Base-by-base conservation (phyloP, 192 early-diverging fungal species). In the Mortierella alpina region DNA sequence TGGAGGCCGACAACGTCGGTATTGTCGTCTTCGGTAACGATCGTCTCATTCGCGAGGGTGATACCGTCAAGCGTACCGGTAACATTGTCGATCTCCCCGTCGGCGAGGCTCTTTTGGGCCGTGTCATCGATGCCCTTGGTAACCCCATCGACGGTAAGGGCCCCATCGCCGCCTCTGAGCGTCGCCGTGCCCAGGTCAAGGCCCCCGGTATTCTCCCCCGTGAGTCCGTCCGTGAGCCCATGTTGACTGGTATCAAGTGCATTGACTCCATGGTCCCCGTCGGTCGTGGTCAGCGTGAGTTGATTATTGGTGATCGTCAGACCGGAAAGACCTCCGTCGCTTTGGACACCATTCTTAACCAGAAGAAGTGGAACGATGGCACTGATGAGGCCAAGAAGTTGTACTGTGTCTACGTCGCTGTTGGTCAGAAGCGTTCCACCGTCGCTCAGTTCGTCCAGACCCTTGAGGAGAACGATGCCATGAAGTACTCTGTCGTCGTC, bases 21-120 rank as follows among this genome's bases (percentile, higher is more conserved):
- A 94, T 99, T 90, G 98, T 99, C 89, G 96, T 99, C 45, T 98
- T 99, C 84, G 97, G 97, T 93, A 99, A 98, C 93, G 98, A 99
- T 89, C 95, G 97, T 93, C 91, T 96, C 78, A 98, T 99, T 91
- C 97, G 97, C 88, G 98, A 99, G 88, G 98, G 98, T 73, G 98
- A 99, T 86, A 98, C 95, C 63, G 96, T 98, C 87, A 97, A 97
- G 90, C 95, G 98, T 89, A 99, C 98, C 71, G 96, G 96, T 82
- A 91, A 93, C 74, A 99, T 99, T 88, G 98, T 98, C 83, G 98
- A 99, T 84, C 97, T 99, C 49, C 96, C 97, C 51, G 93, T 98
- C 78, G 98, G 98, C 83, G 90, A 90, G 72, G 97, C 93, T 78
- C 90, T 98, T 64, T 90, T 99, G 66, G 98, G 98, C 65, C 98